phyloP scores from a whole-genome alignment of 352 stramenopile genomes.

The Globisporangium apiculatum region DNA sequence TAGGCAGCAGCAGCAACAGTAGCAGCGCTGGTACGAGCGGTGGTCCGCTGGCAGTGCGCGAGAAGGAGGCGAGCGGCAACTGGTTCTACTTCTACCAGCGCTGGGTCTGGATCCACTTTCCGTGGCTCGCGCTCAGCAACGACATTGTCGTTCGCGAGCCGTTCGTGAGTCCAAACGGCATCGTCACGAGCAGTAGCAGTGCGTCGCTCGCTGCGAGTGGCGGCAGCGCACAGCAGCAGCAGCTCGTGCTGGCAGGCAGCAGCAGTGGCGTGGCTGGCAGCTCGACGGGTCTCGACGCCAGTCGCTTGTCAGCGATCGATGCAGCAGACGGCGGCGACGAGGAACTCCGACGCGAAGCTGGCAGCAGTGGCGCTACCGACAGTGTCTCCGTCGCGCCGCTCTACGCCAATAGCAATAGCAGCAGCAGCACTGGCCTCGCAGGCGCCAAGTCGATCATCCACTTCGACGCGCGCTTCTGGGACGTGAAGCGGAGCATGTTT shows the following conservation, averaged over 20 bases:
- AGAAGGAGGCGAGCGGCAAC: slow-evolving; percentile 29
- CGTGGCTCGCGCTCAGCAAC: slow-evolving; percentile 83
- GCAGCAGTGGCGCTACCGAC: slow-evolving; percentile 2
- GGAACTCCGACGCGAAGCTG: slow-evolving; percentile 8
- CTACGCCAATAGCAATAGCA: slow-evolving; percentile 2
- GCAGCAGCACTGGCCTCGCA: not conserved
- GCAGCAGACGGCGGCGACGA: not conserved
- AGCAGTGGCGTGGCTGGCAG: not conserved
- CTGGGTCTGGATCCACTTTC: slow-evolving; percentile 92
- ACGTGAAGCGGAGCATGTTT: slow-evolving; percentile 68
- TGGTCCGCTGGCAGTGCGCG: slow-evolving; percentile 27
- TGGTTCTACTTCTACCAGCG: slow-evolving; percentile 88
- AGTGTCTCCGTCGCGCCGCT: slow-evolving; percentile 3
- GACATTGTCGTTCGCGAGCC: slow-evolving; percentile 56
- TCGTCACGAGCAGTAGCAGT: not conserved
- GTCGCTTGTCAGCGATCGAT: not conserved
- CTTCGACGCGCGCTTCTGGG: slow-evolving; percentile 61
- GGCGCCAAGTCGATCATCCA: slow-evolving; percentile 16
- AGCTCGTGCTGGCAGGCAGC: not conserved
- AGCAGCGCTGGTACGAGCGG: not conserved
- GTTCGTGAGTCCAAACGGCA: slow-evolving; percentile 26
- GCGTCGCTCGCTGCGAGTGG: no score
- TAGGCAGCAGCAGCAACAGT: not conserved
- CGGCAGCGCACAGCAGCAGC: not conserved
- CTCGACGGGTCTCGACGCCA: not conserved